phyloP scores from a whole-genome alignment of 352 stramenopile species.

The Phytophthora pisi region DNA sequence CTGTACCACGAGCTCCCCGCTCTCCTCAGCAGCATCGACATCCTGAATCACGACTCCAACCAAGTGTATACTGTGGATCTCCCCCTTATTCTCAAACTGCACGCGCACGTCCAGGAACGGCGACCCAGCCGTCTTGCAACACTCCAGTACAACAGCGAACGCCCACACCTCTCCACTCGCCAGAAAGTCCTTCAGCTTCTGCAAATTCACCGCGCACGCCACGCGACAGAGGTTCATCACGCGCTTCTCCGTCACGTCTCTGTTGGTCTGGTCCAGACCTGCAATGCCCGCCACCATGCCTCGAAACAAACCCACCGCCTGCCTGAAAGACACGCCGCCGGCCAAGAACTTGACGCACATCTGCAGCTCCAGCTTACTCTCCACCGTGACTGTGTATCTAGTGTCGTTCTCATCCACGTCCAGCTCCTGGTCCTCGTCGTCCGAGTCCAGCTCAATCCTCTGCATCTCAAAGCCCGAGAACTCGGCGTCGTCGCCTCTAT shows the following conservation, averaged over 20 bases:
- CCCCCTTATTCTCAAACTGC: constrained; percentile 26
- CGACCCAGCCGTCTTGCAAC: constrained; percentile 15
- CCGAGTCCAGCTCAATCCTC: constrained; percentile 8
- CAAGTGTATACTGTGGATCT: constrained; percentile 28
- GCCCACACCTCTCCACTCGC: constrained; percentile 17
- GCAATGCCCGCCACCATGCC: constrained; percentile 17
- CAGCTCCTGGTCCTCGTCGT: constrained; percentile 19
- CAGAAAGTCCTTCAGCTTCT: constrained; percentile 27
- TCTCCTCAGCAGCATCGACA: constrained; percentile 4
- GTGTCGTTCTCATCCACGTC: constrained; percentile 28
- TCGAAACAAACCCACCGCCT: constrained; percentile 21
- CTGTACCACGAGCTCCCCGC: constrained; percentile 16
- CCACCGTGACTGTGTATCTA: constrained; percentile 11
- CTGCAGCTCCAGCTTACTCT: constrained; percentile 18
- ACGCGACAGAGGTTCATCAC: constrained; percentile 20
- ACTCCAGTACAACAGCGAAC: constrained; percentile 26
- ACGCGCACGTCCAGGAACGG: constrained; percentile 31
- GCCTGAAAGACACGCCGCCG: constrained; percentile 24
- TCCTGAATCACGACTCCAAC: constrained; percentile 25
- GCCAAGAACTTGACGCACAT: constrained; percentile 23
- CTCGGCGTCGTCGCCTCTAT: neutral
- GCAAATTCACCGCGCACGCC: constrained; percentile 29
- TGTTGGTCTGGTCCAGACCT: constrained; percentile 1
- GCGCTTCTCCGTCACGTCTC: constrained; percentile 7
- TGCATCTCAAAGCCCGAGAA: constrained; percentile 17